Base-by-base conservation (phyloP, 441 rosid species). In the Jatropha podagrica region DNA sequence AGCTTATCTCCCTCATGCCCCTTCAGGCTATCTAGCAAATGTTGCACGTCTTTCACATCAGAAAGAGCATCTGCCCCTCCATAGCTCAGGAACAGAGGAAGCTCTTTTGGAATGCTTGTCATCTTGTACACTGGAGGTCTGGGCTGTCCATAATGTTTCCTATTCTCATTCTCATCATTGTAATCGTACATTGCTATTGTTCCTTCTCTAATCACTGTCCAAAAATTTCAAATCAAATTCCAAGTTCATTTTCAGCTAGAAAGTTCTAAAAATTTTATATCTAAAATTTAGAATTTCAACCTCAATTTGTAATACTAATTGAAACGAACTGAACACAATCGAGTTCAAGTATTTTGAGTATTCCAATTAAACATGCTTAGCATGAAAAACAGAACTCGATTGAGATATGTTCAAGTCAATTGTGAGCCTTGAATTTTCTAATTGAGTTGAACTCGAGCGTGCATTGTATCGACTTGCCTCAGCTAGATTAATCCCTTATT, bases 71-170 rank as follows among this genome's bases (percentile, higher is more conserved):
- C 96, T 42, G 18, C 76, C 32, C 93, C 94, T 2, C 97, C 95
- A 67, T 90, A 88, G 88, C 93, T 85, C 27, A 94, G 64, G 77
- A 84, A 89, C 49, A 91, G 65, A 9, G 97, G 97, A 14, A 91
- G 80, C 81, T 89, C 86, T 7, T 54, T 81, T 26, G 97, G 95
- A 37, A 92, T 91, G 82, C 81, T 83, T n/a, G 78, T 73, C 85
- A 87, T 85, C 71, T 87, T 75, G 78, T 83, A 85, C 26, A 37
- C 74, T 8, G 86, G 90, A 40, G 93, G 91, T 1, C 63, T 80
- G 0, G 83, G 63, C 78, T 83, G 83, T 67, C 89, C 86, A 10
- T 87, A 87, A 69, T 76, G 88, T 27, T 82, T 70, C 59, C 2
- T 65, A 80, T 89, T 89, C 71, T 79, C 79, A 44, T 60, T 73